A percentile compares a stretch with the other conserved stretches of the same genome.
These are phyloP conservation scores for Leccinum fibrillosum DNA, from an alignment of 768 basidiomycete species.

Conservation along the genomic window DNA sequence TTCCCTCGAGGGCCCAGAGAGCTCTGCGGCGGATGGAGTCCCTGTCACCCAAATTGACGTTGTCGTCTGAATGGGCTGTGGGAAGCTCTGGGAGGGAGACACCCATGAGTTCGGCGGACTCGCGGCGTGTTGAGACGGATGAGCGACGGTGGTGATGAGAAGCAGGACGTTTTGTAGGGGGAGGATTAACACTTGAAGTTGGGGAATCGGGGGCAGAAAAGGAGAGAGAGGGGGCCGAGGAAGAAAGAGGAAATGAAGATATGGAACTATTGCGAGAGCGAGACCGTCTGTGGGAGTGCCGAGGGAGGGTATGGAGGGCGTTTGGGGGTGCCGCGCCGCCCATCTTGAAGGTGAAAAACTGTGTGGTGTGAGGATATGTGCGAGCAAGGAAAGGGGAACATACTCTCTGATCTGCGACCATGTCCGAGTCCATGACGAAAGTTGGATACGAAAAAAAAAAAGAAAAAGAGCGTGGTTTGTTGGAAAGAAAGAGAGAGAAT, in stretches of 20 bases:
- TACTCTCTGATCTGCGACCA: constrained; percentile 44
- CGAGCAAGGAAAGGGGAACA: background rate
- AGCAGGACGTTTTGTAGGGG: constrained; percentile 48
- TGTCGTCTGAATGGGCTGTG: constrained; percentile 58
- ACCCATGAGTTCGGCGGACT: constrained; percentile 91
- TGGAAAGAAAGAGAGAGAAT: constrained; percentile 22
- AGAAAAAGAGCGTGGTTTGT: constrained; percentile 25
- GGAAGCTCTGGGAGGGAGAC: constrained; percentile 68
- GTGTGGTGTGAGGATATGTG: background rate
- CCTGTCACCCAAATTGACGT: constrained; percentile 65
- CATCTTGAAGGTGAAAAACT: constrained; percentile 77
- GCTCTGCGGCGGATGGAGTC: constrained; percentile 81
- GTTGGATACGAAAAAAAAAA: background rate
- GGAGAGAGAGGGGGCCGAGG: constrained; percentile 34
- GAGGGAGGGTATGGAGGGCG: constrained; percentile 35
- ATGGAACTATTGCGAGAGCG: constrained; percentile 70
- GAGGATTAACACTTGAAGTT: constrained; percentile 19
- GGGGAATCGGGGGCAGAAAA: constrained; percentile 37
- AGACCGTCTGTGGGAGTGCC: constrained; percentile 38
- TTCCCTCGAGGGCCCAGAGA: constrained; percentile 85
- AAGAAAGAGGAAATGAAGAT: constrained; percentile 39
- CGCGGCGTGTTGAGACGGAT: constrained; percentile 84
- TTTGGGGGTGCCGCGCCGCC: constrained; percentile 41
- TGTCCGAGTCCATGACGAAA: constrained; percentile 36
- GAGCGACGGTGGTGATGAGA: constrained; percentile 86